A percentile compares a stretch with the other conserved stretches of the same genome.
These are phyloP conservation scores for Colletotrichum gigasporum DNA, from an alignment of 2,329 filamentous ascomycete species.

Conservation along the genomic window DNA sequence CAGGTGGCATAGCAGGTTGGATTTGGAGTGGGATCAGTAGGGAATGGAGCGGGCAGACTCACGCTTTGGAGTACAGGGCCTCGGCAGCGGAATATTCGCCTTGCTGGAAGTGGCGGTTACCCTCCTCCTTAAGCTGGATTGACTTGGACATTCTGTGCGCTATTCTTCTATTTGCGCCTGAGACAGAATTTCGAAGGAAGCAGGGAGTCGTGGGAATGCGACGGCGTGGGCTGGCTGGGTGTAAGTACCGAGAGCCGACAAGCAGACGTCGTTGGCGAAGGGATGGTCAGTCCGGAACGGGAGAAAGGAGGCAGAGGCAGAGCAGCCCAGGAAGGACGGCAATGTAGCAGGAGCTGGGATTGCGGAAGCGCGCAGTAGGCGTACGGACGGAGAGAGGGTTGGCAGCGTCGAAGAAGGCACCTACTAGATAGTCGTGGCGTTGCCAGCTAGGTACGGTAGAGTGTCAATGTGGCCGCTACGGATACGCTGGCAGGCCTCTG, in stretches of 20 bases:
- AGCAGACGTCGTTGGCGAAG: too few species aligned
- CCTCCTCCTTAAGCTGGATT: conserved; percentile 61
- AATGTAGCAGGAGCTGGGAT: not conserved
- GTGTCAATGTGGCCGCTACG: not conserved
- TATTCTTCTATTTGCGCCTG: not conserved
- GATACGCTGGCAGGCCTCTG: too few species aligned
- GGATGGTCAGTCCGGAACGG: not conserved
- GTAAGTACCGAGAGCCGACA: too few species aligned
- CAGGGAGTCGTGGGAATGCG: too few species aligned
- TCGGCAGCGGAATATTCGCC: conserved; percentile 75
- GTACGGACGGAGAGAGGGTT: too few species aligned
- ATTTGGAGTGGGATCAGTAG: too few species aligned
- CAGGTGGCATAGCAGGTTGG: not conserved
- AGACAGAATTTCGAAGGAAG: too few species aligned
- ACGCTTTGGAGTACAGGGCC: conserved; percentile 77
- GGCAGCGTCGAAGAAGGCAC: too few species aligned
- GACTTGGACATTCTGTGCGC: conserved; percentile 39
- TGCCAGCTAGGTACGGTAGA: too few species aligned
- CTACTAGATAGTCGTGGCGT: too few species aligned
- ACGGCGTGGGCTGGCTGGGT: too few species aligned
- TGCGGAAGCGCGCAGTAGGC: not conserved
- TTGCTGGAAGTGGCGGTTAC: conserved; percentile 71
- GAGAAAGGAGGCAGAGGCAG: not conserved
- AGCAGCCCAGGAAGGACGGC: not conserved
- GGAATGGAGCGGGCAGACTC: conserved; percentile 40